These are phyloP conservation scores for Gynandropsis gynandra DNA, from an alignment of 345 rosid genomes.

Conservation along the genomic window DNA sequence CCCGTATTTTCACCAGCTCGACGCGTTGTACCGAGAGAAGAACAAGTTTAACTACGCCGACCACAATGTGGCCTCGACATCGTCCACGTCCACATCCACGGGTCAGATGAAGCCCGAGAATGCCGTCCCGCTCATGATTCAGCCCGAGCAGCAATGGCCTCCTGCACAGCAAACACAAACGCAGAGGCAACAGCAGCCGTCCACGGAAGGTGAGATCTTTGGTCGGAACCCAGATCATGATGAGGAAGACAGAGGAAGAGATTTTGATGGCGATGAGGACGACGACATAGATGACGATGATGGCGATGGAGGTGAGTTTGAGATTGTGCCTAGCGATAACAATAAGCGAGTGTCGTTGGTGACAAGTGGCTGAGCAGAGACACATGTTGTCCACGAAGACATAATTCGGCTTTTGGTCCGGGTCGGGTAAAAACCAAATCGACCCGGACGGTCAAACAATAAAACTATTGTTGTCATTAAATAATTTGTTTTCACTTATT, in stretches of 20 bases:
- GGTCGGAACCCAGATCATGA: slow-evolving; percentile 23
- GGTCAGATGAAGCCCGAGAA: slow-evolving; percentile 36
- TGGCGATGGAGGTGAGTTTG: slow-evolving; percentile 52
- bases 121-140: slow-evolving; percentile 52
- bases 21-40: slow-evolving; percentile 50
- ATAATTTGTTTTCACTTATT: slow-evolving; percentile 27
- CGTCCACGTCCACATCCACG: slow-evolving; percentile 15
- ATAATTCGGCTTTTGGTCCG: neutral
- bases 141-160: slow-evolving; percentile 78
- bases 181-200: neutral
- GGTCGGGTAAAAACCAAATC: neutral
- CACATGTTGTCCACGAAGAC: neutral
- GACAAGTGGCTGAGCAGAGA: slow-evolving; percentile 22
- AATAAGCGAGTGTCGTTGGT: slow-evolving; percentile 26
- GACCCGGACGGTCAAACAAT: slow-evolving; percentile 1
- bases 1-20: slow-evolving; percentile 68
- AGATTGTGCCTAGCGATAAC: slow-evolving; percentile 38
- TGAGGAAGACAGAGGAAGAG: slow-evolving; percentile 33
- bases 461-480: neutral
- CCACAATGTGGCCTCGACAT: slow-evolving; percentile 19
- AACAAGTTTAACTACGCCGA: slow-evolving; percentile 25
- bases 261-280: slow-evolving; percentile 27
- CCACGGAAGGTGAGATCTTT: slow-evolving; percentile 17
- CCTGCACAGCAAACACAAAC: slow-evolving; percentile 8
- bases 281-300: slow-evolving; percentile 45